Base-by-base conservation (phyloP, 495 filamentous ascomycete genomes). In the Penicillium antarcticum region DNA sequence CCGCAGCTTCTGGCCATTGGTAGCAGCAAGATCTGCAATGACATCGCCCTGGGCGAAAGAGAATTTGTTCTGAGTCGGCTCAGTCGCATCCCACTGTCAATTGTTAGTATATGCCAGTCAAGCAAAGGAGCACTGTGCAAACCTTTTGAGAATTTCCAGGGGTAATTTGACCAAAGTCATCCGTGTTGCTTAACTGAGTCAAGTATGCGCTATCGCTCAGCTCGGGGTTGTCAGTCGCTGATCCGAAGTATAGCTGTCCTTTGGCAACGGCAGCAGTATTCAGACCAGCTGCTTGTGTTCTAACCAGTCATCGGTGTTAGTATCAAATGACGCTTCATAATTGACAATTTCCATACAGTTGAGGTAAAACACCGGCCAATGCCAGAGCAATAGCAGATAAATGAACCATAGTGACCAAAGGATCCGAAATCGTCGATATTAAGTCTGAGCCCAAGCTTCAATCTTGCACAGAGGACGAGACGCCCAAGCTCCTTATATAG, bases 71-170 rank as follows among this genome's bases (percentile, higher is more conserved):
- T 69, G 63, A 0, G 61, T 51, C n/a, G 79, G 77, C 52, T 83
- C 76, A 38, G 64, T 72, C 32, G 77, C 69, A 48, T 76, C 69
- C 76, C 77, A 82, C 74, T 78, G 37, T 23, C 21, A 23, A 39
- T 11, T 17, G 38, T 48, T 21, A 58, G 45, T 23, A 18, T 2
- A 5, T 18, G 17, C 1, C 1, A 17, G 1, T 0, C 18, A 13
- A 31, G 4, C 2, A 32, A 16, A 9, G 12, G 10, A 29, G 17
- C 1, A 14, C 2, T 2, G 19, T 14, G 13, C 34, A 7, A 19
- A 66, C 68, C 70, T 84, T 85, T 66, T 78, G 73, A 12, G 77
- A 72, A 58, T 86, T 86, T 21, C 74, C 80, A 0, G 81, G 80
- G 0, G 81, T 83, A 42, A 83, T 68, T 56, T 78, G 73, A 24